Percentiles rank a stretch among this genome's conserved stretches.
These are phyloP conservation scores for Zizania latifolia DNA, from an alignment of 176 grass and related monocot genomes.

Conservation along the genomic window DNA sequence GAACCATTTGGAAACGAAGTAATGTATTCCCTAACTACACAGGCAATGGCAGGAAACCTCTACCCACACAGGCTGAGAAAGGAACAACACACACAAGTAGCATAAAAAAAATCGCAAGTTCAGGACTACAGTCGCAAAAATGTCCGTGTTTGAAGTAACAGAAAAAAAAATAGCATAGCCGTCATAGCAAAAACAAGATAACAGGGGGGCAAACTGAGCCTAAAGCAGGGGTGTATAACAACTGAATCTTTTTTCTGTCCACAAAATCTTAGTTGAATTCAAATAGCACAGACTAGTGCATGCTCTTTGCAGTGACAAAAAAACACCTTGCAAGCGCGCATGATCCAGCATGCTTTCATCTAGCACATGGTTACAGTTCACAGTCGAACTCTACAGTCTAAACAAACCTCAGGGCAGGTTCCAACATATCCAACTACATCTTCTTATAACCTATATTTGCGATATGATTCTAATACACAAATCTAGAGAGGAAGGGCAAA, in stretches of 20 bases:
- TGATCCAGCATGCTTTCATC: constrained; percentile 8
- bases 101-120: neutral
- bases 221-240: neutral
- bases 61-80: neutral
- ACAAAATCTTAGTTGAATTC: constrained; percentile 44
- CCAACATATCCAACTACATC: constrained; percentile 41
- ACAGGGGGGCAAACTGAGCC: neutral
- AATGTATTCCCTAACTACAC: too few species aligned
- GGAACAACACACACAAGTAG: neutral
- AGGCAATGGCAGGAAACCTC: neutral
- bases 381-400: constrained; percentile 39
- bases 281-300: constrained; percentile 21
- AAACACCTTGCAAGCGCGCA: constrained; percentile 1
- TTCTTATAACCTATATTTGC: constrained; percentile 66
- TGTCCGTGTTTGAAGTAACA: too few species aligned
- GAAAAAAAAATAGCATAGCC: too few species aligned
- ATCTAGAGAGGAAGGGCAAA: constrained; percentile 4
- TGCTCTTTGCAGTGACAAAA: constrained; percentile 18
- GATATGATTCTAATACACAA: constrained; percentile 66
- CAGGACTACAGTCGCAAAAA: neutral
- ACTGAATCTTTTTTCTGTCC: constrained; percentile 23
- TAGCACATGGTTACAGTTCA: constrained; percentile 28
- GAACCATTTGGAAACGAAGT: too few species aligned
- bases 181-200: neutral
- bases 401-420: constrained; percentile 37